phyloP scores from a whole-genome alignment of 1,139 yeast species.

The Wickerhamomyces sp. region DNA sequence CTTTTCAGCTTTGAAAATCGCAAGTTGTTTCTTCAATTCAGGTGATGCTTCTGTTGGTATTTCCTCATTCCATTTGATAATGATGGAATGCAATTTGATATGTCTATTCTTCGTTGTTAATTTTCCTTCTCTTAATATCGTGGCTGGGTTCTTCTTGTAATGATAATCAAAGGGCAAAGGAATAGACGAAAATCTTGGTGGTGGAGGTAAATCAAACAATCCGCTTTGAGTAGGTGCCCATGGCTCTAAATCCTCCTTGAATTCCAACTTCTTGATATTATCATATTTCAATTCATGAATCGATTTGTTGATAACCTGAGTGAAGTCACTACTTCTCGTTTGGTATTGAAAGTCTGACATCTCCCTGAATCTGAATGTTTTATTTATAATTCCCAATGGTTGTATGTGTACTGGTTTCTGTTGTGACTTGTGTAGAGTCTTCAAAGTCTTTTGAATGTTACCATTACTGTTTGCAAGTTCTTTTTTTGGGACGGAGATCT shows the following conservation, averaged over 20 bases:
- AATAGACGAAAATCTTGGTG: constrained; percentile 75
- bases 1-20: constrained; percentile 15
- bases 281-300: constrained; percentile 36
- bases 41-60: constrained; percentile 42
- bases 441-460: constrained; percentile 48
- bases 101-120: constrained; percentile 32
- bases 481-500: constrained; percentile 64
- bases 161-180: constrained; percentile 74
- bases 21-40: constrained; percentile 33
- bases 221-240: constrained; percentile 17
- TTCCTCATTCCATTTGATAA: constrained; percentile 39
- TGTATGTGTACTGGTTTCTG: constrained; percentile 35
- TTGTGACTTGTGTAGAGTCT: constrained; percentile 17
- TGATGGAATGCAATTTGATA: constrained; percentile 41
- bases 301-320: constrained; percentile 36
- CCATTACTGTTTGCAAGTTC: constrained; percentile 44
- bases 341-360: constrained; percentile 84
- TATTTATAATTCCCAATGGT: constrained; percentile 67
- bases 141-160: constrained; percentile 53
- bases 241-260: constrained; percentile 21
- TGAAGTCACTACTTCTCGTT: constrained; percentile 52
- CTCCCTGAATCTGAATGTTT: constrained; percentile 74
- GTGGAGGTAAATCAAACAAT: constrained; percentile 67
- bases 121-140: constrained; percentile 51
- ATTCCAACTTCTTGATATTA: constrained; percentile 31